phyloP scores from a whole-genome alignment of 441 rosid species.

The Erodium moschatum region DNA sequence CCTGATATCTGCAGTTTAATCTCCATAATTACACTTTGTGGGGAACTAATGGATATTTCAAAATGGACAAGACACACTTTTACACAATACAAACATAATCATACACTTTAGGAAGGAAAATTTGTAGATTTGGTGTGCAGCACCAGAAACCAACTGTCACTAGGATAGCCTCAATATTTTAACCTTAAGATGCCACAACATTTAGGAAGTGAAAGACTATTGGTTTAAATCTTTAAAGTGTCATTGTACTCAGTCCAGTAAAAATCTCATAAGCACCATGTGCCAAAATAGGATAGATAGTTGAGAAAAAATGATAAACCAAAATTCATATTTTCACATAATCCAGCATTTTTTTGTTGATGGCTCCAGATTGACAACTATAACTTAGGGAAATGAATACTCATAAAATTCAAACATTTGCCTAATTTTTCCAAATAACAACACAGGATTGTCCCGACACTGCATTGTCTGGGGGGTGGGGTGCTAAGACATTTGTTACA shows the following conservation, averaged over 20 bases:
- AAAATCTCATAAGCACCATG: neutral
- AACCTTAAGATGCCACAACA: neutral
- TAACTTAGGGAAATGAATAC: neutral
- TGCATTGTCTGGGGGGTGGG: too few relatives aligned
- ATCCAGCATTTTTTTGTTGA: neutral
- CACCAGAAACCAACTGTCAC: too few relatives aligned
- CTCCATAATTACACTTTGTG: slow-evolving; percentile 21
- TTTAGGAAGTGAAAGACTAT: neutral
- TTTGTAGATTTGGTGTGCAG: too few relatives aligned
- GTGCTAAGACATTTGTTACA: neutral
- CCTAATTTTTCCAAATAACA: neutral
- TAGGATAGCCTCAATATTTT: neutral
- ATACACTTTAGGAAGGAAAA: neutral
- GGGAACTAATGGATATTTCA: slow-evolving; percentile 12
- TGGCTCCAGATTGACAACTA: slow-evolving; percentile 5
- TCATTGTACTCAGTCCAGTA: neutral
- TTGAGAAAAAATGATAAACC: neutral
- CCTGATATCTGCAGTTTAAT: slow-evolving; percentile 46
- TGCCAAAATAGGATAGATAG: neutral
- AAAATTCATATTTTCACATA: neutral
- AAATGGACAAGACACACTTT: slow-evolving; percentile 1
- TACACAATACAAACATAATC: neutral
- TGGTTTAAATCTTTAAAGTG: neutral
- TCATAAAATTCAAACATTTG: neutral
- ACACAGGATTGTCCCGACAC: too few relatives aligned